Evolutionary conservation across 208 protist genomes (phyloP).

Genomic region (Trichomonas gallinae): DNA sequence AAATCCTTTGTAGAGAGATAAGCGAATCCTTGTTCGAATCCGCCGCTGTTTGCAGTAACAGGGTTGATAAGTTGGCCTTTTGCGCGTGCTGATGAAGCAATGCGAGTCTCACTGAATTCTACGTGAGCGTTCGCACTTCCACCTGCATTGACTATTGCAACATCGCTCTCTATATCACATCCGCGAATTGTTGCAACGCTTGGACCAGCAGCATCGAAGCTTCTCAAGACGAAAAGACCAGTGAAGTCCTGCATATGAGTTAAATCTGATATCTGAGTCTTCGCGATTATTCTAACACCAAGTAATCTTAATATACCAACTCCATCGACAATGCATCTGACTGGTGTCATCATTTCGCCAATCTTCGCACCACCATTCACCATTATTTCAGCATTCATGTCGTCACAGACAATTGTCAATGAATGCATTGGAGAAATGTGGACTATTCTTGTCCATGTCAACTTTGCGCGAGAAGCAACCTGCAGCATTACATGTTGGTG

Average conservation of each 20-base stretch:
- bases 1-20: neutral
- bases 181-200: neutral
- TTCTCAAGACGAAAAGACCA: neutral
- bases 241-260: neutral
- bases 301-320: neutral
- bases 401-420: neutral
- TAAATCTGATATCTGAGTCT: neutral
- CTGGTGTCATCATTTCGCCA: neutral
- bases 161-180: neutral
- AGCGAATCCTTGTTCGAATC: neutral
- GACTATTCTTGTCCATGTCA: neutral
- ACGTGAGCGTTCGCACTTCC: neutral
- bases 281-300: neutral
- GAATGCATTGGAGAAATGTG: neutral
- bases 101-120: neutral
- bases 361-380: neutral
- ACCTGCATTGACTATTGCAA: neutral
- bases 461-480: neutral
- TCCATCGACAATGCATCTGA: neutral
- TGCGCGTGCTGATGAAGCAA: neutral
- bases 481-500: neutral
- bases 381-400: neutral
- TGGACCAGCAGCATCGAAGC: neutral
- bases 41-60: neutral
- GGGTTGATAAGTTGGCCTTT: neutral